phyloP scores from a whole-genome alignment of 768 basidiomycete species.

The Mycena galopus region DNA sequence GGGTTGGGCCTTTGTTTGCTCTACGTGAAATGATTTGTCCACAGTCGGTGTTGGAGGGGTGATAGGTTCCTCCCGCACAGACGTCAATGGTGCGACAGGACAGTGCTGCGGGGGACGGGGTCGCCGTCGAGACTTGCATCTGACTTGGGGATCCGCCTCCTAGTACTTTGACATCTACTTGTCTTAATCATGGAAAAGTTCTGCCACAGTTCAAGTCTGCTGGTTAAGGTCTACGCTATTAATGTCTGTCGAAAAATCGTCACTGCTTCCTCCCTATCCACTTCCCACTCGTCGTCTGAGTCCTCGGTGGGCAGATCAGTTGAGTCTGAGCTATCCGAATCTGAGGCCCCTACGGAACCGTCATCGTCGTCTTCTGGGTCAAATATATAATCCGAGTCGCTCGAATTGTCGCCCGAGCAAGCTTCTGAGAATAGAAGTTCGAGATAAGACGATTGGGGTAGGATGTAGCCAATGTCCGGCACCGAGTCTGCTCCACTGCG shows the following conservation, averaged over 20 bases:
- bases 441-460: background rate
- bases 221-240: no score
- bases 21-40: conserved; percentile 12
- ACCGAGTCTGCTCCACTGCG: background rate
- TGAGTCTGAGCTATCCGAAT: background rate
- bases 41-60: conserved; percentile 6
- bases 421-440: background rate
- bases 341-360: background rate
- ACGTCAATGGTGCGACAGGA: conserved; percentile 13
- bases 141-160: conserved; percentile 11
- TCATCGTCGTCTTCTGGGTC: background rate
- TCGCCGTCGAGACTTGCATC: conserved; percentile 20
- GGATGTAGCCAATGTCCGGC: no score
- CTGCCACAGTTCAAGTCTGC: no score
- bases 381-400: background rate
- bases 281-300: background rate
- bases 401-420: background rate
- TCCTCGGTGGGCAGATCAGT: background rate
- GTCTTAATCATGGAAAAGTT: no score
- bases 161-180: conserved; percentile 24
- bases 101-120: conserved; percentile 19
- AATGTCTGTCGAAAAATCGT: no score
- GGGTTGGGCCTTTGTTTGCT: conserved; percentile 30
- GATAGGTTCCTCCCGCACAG: conserved; percentile 7
- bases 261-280: background rate